Evolutionary conservation across 1,284 basidiomycete species (phyloP).

Genomic region (Ganoderma resinaceum): DNA sequence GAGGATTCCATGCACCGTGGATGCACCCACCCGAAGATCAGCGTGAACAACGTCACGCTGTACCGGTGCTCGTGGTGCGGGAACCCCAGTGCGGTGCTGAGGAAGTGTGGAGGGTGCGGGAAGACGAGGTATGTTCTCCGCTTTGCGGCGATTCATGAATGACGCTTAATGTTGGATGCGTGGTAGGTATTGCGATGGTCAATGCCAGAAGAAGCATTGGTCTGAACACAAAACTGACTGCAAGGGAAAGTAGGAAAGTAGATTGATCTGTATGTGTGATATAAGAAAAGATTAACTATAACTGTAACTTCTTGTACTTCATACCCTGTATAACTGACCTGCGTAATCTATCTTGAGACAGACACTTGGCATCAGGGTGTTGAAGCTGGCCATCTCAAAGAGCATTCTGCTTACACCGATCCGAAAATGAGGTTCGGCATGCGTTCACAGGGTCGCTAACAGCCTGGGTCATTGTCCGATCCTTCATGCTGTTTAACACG

Average conservation of each 20-base stretch:
- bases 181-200: conserved; percentile 55
- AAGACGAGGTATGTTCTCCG: conserved; percentile 46
- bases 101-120: conserved; percentile 39
- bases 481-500: no score
- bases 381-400: neutral
- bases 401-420: neutral
- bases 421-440: neutral
- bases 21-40: conserved; percentile 49
- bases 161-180: conserved; percentile 5
- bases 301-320: conserved; percentile 2
- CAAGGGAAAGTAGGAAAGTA: conserved; percentile 17
- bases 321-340: neutral
- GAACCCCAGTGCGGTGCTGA: conserved; percentile 61
- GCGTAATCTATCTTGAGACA: neutral
- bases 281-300: neutral
- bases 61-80: conserved; percentile 66
- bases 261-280: neutral
- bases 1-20: conserved; percentile 20
- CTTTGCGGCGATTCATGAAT: neutral
- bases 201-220: conserved; percentile 61
- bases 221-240: conserved; percentile 36
- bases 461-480: no score
- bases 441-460: no score
- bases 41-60: conserved; percentile 50
- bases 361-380: neutral